A percentile compares a stretch with the other conserved stretches of the same genome.
These are phyloP conservation scores for Gossypioides kirkii DNA, from an alignment of 345 rosid species.

Conservation along the genomic window DNA sequence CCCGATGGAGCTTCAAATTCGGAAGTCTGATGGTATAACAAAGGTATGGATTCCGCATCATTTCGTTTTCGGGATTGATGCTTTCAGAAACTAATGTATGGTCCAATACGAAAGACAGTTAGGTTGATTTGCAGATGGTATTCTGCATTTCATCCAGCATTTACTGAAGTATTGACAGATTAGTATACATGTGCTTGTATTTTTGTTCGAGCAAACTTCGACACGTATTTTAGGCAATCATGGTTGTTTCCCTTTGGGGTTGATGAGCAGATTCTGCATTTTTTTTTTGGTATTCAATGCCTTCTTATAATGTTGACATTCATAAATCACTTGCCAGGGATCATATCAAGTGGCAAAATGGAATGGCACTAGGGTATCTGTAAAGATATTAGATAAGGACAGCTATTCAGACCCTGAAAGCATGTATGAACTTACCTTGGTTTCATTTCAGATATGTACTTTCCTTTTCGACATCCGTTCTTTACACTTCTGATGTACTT, in stretches of 20 bases:
- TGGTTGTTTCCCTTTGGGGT: too few species aligned
- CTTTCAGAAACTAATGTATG: background rate
- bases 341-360: conserved; percentile 93
- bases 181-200: too few species aligned
- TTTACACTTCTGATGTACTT: background rate
- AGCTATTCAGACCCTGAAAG: conserved; percentile 59
- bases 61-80: too few species aligned
- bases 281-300: background rate
- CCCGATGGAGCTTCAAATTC: conserved; percentile 84
- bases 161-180: background rate
- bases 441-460: background rate
- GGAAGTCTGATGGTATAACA: conserved; percentile 75
- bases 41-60: conserved; percentile 39
- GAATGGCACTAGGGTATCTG: conserved; percentile 92
- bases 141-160: background rate
- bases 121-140: background rate
- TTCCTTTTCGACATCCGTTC: background rate
- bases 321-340: conserved; percentile 45
- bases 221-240: too few species aligned
- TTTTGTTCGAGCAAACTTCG: too few species aligned
- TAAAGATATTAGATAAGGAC: conserved; percentile 85
- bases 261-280: background rate
- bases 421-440: conserved; percentile 43
- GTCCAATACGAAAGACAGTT: background rate
- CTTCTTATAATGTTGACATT: background rate